phyloP scores from a whole-genome alignment of 805 yeast species.

The Candida incommunis region DNA sequence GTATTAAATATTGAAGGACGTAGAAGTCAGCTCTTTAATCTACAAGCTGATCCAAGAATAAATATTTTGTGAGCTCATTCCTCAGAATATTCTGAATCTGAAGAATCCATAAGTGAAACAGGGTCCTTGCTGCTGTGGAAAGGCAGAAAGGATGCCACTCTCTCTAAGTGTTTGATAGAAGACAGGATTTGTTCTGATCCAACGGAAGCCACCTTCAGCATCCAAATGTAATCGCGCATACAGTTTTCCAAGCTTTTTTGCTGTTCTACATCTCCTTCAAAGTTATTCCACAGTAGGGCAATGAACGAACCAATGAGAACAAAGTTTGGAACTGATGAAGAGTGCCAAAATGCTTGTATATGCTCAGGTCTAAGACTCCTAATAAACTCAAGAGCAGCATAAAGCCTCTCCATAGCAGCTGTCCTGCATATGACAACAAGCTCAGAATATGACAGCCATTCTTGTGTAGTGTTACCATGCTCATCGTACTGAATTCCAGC shows the following conservation, averaged over 20 bases:
- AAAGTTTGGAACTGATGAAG: conserved; percentile 54
- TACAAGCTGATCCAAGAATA: too few species aligned
- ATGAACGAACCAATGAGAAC: conserved; percentile 70
- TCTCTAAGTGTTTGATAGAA: background rate
- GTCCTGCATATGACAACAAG: conserved; percentile 54
- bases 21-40: too few species aligned
- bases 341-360: conserved; percentile 70
- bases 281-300: conserved; percentile 29
- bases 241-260: background rate
- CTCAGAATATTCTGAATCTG: background rate
- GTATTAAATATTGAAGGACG: too few species aligned
- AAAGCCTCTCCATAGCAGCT: conserved; percentile 62
- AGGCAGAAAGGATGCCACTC: background rate
- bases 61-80: too few species aligned
- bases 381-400: conserved; percentile 67
- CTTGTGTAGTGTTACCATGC: background rate
- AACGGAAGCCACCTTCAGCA: background rate
- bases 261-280: background rate
- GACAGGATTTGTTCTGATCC: background rate
- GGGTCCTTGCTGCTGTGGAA: background rate
- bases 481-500: background rate
- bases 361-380: conserved; percentile 62
- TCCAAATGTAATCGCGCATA: background rate
- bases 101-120: background rate
- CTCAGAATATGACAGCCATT: conserved; percentile 29